A percentile compares a stretch with the other conserved stretches of the same genome.
These are phyloP conservation scores for Leccinum subtestaceum DNA, from an alignment of 768 basidiomycete genomes.

Conservation along the genomic window DNA sequence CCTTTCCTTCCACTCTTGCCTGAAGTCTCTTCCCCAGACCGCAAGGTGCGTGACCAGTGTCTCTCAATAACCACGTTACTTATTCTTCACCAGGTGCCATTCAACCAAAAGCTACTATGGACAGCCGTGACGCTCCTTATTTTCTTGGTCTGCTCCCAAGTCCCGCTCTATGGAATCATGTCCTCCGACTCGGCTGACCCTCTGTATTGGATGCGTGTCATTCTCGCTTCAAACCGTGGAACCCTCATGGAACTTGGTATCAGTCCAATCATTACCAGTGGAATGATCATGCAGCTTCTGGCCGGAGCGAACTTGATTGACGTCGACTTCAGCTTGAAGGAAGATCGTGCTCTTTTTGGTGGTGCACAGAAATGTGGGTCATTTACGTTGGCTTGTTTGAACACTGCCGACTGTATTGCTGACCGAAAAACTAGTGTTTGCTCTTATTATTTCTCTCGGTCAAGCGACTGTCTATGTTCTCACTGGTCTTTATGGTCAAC, in stretches of 20 bases:
- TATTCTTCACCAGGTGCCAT: constrained; percentile 66
- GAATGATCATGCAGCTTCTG: constrained; percentile 99
- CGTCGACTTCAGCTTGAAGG: constrained; percentile 95
- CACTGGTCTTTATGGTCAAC: constrained; percentile 94
- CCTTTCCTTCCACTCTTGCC: constrained; percentile 96
- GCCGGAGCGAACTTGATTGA: constrained; percentile 98
- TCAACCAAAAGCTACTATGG: constrained; percentile 99
- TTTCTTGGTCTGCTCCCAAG: constrained; percentile 99
- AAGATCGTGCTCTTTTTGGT: constrained; percentile 92
- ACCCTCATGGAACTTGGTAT: constrained; percentile 99
- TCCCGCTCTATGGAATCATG: constrained; percentile 99
- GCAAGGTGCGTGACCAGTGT: constrained; percentile 61
- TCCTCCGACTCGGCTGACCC: constrained; percentile 99
- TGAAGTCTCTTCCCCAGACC: constrained; percentile 96
- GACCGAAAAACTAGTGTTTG: constrained; percentile 68
- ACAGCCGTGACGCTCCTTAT: constrained; percentile 98
- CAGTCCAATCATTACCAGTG: constrained; percentile 94
- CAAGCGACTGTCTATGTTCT: constrained; percentile 97
- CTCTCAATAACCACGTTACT: constrained; percentile 4
- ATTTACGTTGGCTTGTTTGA: background rate
- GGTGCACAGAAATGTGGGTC: constrained; percentile 93
- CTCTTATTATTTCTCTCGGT: constrained; percentile 92
- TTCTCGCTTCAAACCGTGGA: constrained; percentile 96
- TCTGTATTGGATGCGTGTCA: constrained; percentile 99
- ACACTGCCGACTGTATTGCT: background rate